Conservation (phyloP, 768 basidiomycete genomes). For the Artomyces pyxidatus region DNA sequence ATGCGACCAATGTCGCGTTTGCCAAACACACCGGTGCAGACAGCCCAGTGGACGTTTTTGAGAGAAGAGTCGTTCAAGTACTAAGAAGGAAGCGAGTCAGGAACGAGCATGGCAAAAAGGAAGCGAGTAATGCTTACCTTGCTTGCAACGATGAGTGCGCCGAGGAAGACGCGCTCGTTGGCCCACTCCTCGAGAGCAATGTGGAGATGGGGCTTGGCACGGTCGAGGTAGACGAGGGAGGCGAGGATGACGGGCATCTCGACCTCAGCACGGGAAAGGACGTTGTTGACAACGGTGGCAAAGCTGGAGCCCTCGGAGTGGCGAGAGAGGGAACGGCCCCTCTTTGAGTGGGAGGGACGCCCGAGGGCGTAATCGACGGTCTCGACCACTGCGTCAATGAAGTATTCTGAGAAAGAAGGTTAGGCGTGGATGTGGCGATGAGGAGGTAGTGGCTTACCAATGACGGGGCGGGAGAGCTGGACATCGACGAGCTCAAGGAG, state of each 20-base stretch:
- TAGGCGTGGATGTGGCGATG: background rate
- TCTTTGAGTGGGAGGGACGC: slow-evolving; percentile 46
- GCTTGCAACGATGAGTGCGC: slow-evolving; percentile 80
- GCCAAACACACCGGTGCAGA: slow-evolving; percentile 70
- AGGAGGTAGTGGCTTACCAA: slow-evolving; percentile 40
- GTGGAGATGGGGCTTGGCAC: slow-evolving; percentile 71
- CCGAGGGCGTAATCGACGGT: slow-evolving; percentile 73
- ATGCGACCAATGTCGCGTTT: slow-evolving; percentile 72
- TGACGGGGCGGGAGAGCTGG: slow-evolving; percentile 51
- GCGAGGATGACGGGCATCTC: slow-evolving; percentile 60
- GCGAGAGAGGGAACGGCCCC: slow-evolving; percentile 40
- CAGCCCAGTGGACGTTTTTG: slow-evolving; percentile 83
- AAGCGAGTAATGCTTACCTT: slow-evolving; percentile 44
- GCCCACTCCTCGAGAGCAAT: slow-evolving; percentile 83
- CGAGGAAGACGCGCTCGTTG: slow-evolving; percentile 84
- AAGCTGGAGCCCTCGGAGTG: slow-evolving; percentile 50
- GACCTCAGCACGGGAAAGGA: slow-evolving; percentile 68
- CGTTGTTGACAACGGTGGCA: slow-evolving; percentile 55
- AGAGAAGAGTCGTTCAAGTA: slow-evolving; percentile 84
- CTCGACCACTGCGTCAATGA: slow-evolving; percentile 60
- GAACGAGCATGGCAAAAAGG: slow-evolving; percentile 4
- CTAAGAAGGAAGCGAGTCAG: slow-evolving; percentile 24
- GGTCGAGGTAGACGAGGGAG: slow-evolving; percentile 67
- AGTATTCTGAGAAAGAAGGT: slow-evolving; percentile 43
- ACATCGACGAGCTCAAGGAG: slow-evolving; percentile 62